Conservation (phyloP, 306 rosid genomes). For the Delonix regia region DNA sequence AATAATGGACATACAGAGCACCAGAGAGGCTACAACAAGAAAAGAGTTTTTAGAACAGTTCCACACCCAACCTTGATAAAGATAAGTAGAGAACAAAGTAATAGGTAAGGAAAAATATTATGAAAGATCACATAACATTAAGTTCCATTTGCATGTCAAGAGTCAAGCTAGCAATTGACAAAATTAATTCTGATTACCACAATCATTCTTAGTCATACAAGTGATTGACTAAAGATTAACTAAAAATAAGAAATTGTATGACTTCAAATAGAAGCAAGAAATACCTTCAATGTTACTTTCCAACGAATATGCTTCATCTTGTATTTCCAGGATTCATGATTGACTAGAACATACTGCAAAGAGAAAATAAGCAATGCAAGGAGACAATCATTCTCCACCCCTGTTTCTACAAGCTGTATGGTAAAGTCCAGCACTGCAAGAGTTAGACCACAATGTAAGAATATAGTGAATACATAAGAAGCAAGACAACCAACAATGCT, state of each 20-base stretch:
- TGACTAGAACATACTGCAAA: constrained; percentile 80
- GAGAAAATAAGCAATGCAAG: constrained; percentile 77
- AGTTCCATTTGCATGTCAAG: background rate
- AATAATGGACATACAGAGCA: background rate
- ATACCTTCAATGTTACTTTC: constrained; percentile 86
- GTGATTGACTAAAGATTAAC: constrained; percentile 17
- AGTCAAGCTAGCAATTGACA: constrained; percentile 19
- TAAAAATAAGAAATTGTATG: constrained; percentile 8
- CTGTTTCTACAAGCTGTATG: constrained; percentile 77
- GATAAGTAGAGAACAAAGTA: background rate
- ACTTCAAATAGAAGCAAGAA: constrained; percentile 32
- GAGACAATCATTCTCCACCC: constrained; percentile 81
- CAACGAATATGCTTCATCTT: constrained; percentile 77
- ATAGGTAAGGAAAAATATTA: background rate
- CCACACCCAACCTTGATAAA: constrained; percentile 4
- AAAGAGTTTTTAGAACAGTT: constrained; percentile 6
- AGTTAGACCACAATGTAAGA: constrained; percentile 46
- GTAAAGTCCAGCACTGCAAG: constrained; percentile 92
- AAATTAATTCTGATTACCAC: background rate
- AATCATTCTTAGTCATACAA: constrained; percentile 22
- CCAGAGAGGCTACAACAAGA: background rate
- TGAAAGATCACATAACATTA: background rate
- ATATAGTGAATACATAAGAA: constrained; percentile 24
- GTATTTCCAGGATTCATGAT: constrained; percentile 90
- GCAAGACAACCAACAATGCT: constrained; percentile 19